Percentiles rank a stretch among this genome's conserved stretches.
Conservation (phyloP, 805 yeast genomes). For the Ogataea chonburiensis region DNA sequence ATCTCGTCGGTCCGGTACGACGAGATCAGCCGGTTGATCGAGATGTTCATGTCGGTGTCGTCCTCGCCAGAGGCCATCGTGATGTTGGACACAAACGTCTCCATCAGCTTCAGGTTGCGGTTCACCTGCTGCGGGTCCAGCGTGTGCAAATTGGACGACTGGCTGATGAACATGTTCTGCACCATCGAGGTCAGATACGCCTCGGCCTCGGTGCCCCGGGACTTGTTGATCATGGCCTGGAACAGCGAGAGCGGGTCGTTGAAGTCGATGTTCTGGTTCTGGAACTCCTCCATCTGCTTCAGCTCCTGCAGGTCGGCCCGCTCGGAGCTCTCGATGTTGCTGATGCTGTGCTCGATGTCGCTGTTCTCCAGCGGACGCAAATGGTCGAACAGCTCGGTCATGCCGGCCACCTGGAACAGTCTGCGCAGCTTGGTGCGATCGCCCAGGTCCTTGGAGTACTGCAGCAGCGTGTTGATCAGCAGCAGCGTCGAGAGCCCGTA, state of each 20-base stretch:
- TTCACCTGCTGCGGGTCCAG: conserved; percentile 40
- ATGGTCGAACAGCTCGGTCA: conserved; percentile 36
- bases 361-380: conserved; percentile 42
- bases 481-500: conserved; percentile 52
- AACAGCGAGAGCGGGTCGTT: conserved; percentile 73
- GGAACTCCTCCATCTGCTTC: conserved; percentile 37
- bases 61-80: conserved; percentile 52
- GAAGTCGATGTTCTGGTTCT: conserved; percentile 50
- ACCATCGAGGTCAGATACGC: conserved; percentile 59
- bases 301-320: conserved; percentile 42
- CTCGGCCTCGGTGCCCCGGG: conserved; percentile 59
- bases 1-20: conserved; percentile 82
- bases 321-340: conserved; percentile 39
- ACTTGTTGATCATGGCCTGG: conserved; percentile 53
- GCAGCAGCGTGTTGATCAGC: conserved; percentile 47
- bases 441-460: conserved; percentile 36
- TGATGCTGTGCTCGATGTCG: conserved; percentile 43
- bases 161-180: conserved; percentile 59
- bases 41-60: conserved; percentile 70
- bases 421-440: conserved; percentile 50
- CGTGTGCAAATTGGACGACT: conserved; percentile 46
- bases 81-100: conserved; percentile 54
- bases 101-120: conserved; percentile 55
- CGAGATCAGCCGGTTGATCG: conserved; percentile 70
- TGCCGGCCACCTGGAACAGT: conserved; percentile 42